A percentile compares a stretch with the other conserved stretches of the same genome.
phyloP scores from a whole-genome alignment of 2,329 filamentous ascomycete genomes.

The Calonectria montana region DNA sequence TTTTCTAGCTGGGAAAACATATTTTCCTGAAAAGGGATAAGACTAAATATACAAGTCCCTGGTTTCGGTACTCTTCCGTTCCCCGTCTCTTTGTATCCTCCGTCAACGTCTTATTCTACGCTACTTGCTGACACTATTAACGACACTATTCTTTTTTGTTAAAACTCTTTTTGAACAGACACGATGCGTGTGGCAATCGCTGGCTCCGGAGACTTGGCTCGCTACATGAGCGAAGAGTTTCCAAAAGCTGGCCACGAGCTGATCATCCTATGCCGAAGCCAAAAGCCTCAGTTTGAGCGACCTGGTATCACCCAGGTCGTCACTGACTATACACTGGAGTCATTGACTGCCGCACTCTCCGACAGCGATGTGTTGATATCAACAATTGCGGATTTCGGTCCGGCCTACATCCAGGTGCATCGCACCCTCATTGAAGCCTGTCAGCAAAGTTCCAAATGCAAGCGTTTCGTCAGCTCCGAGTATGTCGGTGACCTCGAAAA shows the following conservation, averaged over 20 bases:
- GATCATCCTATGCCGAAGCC: conserved; percentile 7
- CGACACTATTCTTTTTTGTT: too few relatives aligned
- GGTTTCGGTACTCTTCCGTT: too few relatives aligned
- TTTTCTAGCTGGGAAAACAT: too few relatives aligned
- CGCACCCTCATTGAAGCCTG: conserved; percentile 8
- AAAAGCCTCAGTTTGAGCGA: conserved; percentile 3
- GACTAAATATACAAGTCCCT: too few relatives aligned
- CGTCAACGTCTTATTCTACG: too few relatives aligned
- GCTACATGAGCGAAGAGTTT: conserved; percentile 19
- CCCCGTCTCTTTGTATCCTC: too few relatives aligned
- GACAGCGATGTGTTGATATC: conserved; percentile 17
- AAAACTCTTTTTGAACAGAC: not conserved
- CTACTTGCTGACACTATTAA: too few relatives aligned
- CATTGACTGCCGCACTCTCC: not conserved
- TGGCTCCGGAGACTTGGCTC: conserved; percentile 17
- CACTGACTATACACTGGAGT: conserved; percentile 4
- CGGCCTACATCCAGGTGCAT: not conserved
- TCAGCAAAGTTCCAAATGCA: conserved; percentile 10
- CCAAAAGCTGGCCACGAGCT: conserved; percentile 5
- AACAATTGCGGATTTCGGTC: not conserved
- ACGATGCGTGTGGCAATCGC: conserved; percentile 15
- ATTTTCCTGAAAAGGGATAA: too few relatives aligned
- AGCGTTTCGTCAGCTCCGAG: conserved; percentile 16
- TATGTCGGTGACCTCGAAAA: conserved; percentile 1
- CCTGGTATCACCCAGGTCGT: conserved; percentile 1